Base-by-base conservation (phyloP, 208 protist genomes). In the Zelonia costaricensis region DNA sequence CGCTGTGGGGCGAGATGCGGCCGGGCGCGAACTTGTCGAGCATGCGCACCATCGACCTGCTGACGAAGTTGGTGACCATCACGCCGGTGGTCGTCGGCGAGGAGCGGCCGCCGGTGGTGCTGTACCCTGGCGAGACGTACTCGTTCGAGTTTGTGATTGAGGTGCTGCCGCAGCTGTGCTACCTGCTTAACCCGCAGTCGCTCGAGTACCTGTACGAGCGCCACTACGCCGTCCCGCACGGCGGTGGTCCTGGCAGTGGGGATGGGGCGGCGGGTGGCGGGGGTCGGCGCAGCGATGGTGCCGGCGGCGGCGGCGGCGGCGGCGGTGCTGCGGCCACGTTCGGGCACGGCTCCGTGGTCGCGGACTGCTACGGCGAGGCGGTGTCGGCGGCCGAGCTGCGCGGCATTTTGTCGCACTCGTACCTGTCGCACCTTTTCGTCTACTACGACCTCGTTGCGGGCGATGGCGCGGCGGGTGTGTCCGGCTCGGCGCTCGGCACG, bases 81-180 rank as follows among this genome's bases (percentile, higher is more conserved):
- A 89, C 78, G n/a, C 82, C 82, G n/a, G 70, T 91, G 39, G 54
- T 88, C 22, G 76, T 82, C 23, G 58, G 78, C 39, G 69, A 80
- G 47, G 79, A 81, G 51, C 60, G 72, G 36, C 68, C 80, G 20
- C 83, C 83, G 7, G 73, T 84, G 28, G 62, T 64, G 25, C 72
- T 94, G 45, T 70, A 82, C 42, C 70, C 84, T 16, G 82, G 65
- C 25, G 84, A 94, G 63, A 86, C 80, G 56, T 80, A 87, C 60
- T 66, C 78, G 27, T 89, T 94, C 65, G 77, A 92, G 68, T 91
- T 88, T 76, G 74, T 85, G 54, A 71, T 94, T 62, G 68, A 88
- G 62, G 72, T 94, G 47, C 55, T 78, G 57, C 88, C 88, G 30
- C 75, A 91, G 62, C 56, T 92, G 48, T 84, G 81, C 69, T 79